Conservation (phyloP, 306 rosid genomes). For the Canavalia ensiformis region DNA sequence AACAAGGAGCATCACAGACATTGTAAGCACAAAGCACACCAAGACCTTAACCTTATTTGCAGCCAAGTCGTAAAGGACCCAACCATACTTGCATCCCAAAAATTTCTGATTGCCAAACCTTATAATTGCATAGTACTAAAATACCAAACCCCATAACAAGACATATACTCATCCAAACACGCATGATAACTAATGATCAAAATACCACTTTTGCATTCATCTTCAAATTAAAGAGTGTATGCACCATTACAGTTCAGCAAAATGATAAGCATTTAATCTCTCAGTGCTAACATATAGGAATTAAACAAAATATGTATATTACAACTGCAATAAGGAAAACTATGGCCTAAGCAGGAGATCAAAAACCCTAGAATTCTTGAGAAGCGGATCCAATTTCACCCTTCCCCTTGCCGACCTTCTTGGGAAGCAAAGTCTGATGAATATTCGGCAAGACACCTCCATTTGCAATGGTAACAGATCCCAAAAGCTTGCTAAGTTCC, state of each 20-base stretch:
- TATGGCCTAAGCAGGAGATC: not conserved
- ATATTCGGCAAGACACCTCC: conserved; percentile 84
- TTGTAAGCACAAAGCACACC: no score
- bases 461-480: conserved; percentile 79
- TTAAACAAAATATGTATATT: conserved; percentile 42
- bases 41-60: no score
- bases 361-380: conserved; percentile 70
- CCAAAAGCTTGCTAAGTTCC: conserved; percentile 84
- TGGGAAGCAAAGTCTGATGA: conserved; percentile 76
- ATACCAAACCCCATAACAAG: no score
- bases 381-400: conserved; percentile 90
- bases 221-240: not conserved
- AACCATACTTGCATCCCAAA: no score
- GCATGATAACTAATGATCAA: not conserved
- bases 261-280: not conserved
- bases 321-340: conserved; percentile 37
- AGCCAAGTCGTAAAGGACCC: no score
- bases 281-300: not conserved
- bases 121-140: no score
- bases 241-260: not conserved
- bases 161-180: not conserved
- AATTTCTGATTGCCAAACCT: no score
- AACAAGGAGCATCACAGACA: no score
- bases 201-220: not conserved
- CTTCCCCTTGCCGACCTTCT: conserved; percentile 79